These are phyloP conservation scores for Exophiala lecanii-corni DNA, from an alignment of 2,329 filamentous ascomycete genomes.

Conservation along the genomic window DNA sequence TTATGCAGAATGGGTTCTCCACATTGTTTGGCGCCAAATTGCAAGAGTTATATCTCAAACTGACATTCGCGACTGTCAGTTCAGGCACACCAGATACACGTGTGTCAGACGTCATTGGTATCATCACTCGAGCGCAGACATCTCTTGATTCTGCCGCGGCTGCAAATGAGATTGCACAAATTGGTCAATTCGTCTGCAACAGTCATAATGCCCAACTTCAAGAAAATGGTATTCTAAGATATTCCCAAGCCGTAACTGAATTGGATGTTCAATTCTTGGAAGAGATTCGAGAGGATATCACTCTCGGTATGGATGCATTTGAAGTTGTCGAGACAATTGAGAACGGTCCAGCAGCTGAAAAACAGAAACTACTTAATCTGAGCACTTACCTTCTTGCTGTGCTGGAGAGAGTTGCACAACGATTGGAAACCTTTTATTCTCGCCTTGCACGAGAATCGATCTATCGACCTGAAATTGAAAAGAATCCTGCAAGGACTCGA, in stretches of 20 bases:
- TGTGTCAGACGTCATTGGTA: conserved; percentile 16
- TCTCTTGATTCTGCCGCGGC: conserved; percentile 9
- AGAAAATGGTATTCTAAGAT: conserved; percentile 12
- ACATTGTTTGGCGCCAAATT: conserved; percentile 14
- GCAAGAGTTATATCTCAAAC: conserved; percentile 14
- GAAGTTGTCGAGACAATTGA: conserved; percentile 43
- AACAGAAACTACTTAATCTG: conserved; percentile 36
- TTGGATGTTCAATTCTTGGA: conserved; percentile 15
- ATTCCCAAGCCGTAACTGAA: conserved; percentile 15
- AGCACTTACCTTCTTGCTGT: conserved; percentile 48
- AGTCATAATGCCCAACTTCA: conserved; percentile 16
- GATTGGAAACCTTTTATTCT: conserved; percentile 50
- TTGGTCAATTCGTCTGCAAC: conserved; percentile 14
- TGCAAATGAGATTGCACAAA: conserved; percentile 13
- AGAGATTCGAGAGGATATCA: conserved; percentile 13
- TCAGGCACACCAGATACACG: conserved; percentile 9
- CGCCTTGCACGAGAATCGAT: conserved; percentile 48
- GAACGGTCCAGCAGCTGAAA: conserved; percentile 35
- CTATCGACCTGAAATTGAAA: conserved; percentile 50
- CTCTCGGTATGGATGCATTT: conserved; percentile 51
- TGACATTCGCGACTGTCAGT: conserved; percentile 14
- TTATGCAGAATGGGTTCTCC: conserved; percentile 16
- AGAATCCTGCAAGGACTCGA: conserved; percentile 49
- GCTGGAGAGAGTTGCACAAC: conserved; percentile 50
- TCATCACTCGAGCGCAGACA: conserved; percentile 12